Base-by-base conservation (phyloP, 768 basidiomycete species). In the Mycena vitilis region DNA sequence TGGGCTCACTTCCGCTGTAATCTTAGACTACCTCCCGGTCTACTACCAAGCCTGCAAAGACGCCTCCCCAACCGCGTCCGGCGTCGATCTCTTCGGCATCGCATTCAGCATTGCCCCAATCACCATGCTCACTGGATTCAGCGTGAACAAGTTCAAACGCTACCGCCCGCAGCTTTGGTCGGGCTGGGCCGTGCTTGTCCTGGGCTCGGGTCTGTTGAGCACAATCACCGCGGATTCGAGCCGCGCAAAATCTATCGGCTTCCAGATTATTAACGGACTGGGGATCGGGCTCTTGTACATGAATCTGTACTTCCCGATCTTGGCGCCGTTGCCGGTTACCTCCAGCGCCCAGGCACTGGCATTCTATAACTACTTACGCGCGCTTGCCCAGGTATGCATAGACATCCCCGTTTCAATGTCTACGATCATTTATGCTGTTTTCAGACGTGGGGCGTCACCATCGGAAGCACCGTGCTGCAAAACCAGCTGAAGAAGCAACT, bases 381-480 rank as follows among this genome's bases (percentile, higher is more conserved):
- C 73, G 4, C 79, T 78, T 44, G 73, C 77, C 11, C 62, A 73
- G 45, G 63, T 65, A 8, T 9, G 55, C 51, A 30, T 38, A 11
- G 40, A 15, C 40, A 45, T 18, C 6, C 18, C 6, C 18, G 6
- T 18, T 18, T 22, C 15, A 6, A 3, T 12, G 20, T 12, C 38
- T 13, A 8, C 20, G 38, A 3, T 37, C 23, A 16, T 18, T 30
- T 13, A 60, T 30, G 18, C 25, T 45, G 18, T 25, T 45, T 18
- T 1, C 44, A 66, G 65, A 58, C 63, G 34, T 34, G 44, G 1
- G 66, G 22, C 2, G 75, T 87, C 73, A 78, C 82, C 5, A 79
- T 88, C 63, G 81, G 83, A 1, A 78, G 76, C 25, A 80, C 81
- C 0, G 77, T 87, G 54, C 78, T 88, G 20, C 83, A 86, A 68